Percentiles rank a stretch among this genome's conserved stretches.
These are phyloP conservation scores for Cercospora sp. DNA, from an alignment of 2,329 filamentous ascomycete species.

Conservation along the genomic window DNA sequence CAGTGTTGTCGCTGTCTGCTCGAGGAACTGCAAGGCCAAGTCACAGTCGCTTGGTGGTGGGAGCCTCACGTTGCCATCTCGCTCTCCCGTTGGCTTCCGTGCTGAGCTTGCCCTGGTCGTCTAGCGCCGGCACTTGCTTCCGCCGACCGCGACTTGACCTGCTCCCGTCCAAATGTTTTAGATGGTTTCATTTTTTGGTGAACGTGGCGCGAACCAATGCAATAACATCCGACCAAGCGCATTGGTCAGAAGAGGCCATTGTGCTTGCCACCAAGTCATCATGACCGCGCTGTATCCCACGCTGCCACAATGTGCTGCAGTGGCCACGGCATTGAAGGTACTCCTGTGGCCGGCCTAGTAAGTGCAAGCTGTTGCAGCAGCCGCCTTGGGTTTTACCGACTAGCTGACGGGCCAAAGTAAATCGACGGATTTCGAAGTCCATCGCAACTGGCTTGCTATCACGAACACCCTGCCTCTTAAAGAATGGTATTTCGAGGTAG, in stretches of 20 bases:
- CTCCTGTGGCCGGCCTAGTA: constrained; percentile 94
- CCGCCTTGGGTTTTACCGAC: background rate
- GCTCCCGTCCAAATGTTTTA: background rate
- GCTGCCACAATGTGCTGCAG: constrained; percentile 81
- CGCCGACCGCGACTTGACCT: constrained; percentile 5
- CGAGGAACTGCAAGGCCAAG: background rate
- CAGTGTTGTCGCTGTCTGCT: background rate
- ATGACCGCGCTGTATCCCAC: constrained; percentile 86
- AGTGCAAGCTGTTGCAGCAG: constrained; percentile 43
- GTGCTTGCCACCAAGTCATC: background rate
- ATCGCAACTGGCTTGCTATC: constrained; percentile 97
- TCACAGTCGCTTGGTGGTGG: background rate
- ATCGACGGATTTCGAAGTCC: constrained; percentile 98
- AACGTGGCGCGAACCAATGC: constrained; percentile 7
- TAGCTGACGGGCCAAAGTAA: constrained; percentile 60
- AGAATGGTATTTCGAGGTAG: constrained; percentile 89
- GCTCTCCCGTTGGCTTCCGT: background rate
- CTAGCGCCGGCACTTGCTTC: background rate
- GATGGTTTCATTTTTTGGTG: background rate
- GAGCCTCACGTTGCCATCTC: background rate
- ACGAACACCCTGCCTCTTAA: constrained; percentile 83
- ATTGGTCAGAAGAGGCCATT: constrained; percentile 14
- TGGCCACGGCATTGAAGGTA: constrained; percentile 85
- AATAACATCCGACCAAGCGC: constrained; percentile 13
- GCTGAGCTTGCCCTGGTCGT: background rate